Conservation (phyloP, 805 yeast species). For the Saccharomycopsis selenospora region DNA sequence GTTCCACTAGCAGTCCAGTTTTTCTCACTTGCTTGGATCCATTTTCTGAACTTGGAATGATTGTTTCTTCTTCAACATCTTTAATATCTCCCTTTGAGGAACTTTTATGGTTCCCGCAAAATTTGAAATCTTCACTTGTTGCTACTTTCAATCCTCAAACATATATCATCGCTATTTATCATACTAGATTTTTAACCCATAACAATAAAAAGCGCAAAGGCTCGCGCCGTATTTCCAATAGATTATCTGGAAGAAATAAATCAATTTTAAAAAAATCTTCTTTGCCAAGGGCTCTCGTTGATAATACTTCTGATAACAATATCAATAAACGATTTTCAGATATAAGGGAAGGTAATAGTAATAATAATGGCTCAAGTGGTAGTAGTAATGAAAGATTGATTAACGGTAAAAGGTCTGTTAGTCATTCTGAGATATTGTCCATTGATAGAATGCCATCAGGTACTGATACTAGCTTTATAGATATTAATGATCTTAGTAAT, state of each 20-base stretch:
- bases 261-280: conserved; percentile 22
- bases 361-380: neutral
- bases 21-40: conserved; percentile 73
- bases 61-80: conserved; percentile 64
- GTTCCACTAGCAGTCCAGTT: conserved; percentile 24
- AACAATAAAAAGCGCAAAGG: neutral
- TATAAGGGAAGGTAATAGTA: neutral
- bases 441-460: conserved; percentile 41
- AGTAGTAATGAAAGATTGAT: conserved; percentile 18
- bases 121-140: conserved; percentile 38
- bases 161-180: conserved; percentile 44
- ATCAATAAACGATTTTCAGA: too few species aligned
- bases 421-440: conserved; percentile 35
- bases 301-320: neutral
- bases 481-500: conserved; percentile 22
- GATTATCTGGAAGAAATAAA: conserved; percentile 22
- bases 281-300: neutral
- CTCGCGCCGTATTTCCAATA: conserved; percentile 1
- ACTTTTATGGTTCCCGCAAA: conserved; percentile 46
- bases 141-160: conserved; percentile 49
- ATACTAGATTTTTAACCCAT: conserved; percentile 37
- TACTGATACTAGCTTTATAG: conserved; percentile 28
- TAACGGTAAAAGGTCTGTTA: conserved; percentile 28
- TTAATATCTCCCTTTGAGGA: conserved; percentile 53
- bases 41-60: conserved; percentile 60